Conservation (phyloP, 2,329 filamentous ascomycete genomes). For the Xylariaceae sp. region DNA sequence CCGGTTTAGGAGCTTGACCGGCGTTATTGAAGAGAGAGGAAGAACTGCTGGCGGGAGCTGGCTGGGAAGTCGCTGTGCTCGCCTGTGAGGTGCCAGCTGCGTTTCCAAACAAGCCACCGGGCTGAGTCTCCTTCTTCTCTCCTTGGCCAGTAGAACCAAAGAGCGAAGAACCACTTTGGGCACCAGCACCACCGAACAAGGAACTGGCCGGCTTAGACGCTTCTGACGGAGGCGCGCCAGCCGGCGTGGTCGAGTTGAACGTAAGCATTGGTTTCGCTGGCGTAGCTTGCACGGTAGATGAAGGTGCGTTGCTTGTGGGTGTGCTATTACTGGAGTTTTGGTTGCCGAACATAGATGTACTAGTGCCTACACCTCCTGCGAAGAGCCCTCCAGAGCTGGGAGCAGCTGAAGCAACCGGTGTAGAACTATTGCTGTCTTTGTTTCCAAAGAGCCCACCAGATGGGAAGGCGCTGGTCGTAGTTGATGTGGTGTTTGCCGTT, state of each 20-base stretch:
- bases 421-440: constrained; percentile 17
- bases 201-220: constrained; percentile 24
- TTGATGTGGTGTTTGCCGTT: constrained; percentile 18
- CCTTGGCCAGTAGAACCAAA: constrained; percentile 38
- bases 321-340: constrained; percentile 13
- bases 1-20: constrained; percentile 14
- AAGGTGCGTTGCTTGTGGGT: constrained; percentile 13
- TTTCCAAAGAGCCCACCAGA: constrained; percentile 24
- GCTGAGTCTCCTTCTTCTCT: constrained; percentile 19
- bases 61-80: constrained; percentile 26
- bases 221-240: constrained; percentile 47
- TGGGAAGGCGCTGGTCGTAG: constrained; percentile 15
- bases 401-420: constrained; percentile 14
- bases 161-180: constrained; percentile 23
- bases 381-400: constrained; percentile 20
- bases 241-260: constrained; percentile 51
- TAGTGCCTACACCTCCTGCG: constrained; percentile 12
- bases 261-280: constrained; percentile 45
- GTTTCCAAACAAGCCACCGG: constrained; percentile 15
- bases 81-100: constrained; percentile 11
- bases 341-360: constrained; percentile 19
- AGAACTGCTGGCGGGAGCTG: constrained; percentile 19
- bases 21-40: constrained; percentile 16
- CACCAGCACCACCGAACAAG: constrained; percentile 23
- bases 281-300: constrained; percentile 29